These are phyloP conservation scores for Botrytis byssoidea DNA, from an alignment of 2,329 filamentous ascomycete genomes.

Conservation along the genomic window DNA sequence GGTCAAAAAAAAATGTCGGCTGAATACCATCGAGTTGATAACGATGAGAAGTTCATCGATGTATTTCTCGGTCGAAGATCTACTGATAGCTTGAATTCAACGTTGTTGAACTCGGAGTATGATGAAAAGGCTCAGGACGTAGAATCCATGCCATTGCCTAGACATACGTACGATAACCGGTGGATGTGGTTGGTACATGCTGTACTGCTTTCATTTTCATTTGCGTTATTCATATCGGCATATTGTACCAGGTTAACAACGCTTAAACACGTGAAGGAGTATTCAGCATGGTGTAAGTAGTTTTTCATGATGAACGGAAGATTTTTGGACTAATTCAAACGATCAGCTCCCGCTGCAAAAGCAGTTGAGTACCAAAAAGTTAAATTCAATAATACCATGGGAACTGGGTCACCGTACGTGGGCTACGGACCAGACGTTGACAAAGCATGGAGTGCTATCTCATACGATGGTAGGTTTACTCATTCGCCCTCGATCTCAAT, in stretches of 20 bases:
- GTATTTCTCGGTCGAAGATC: slow-evolving; percentile 28
- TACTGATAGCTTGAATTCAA: slow-evolving; percentile 27
- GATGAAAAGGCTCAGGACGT: slow-evolving; percentile 19
- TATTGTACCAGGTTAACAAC: slow-evolving; percentile 35
- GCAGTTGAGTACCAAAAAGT: slow-evolving; percentile 50
- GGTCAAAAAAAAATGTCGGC: slow-evolving; percentile 27
- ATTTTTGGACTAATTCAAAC: neutral
- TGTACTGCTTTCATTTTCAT: slow-evolving; percentile 32
- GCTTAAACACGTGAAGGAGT: slow-evolving; percentile 40
- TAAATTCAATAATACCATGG: slow-evolving; percentile 50
- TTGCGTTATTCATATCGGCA: slow-evolving; percentile 33
- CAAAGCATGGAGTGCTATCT: slow-evolving; percentile 55
- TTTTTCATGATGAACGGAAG: neutral
- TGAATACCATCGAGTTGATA: slow-evolving; percentile 33
- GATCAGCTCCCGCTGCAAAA: slow-evolving; percentile 47
- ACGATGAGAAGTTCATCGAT: slow-evolving; percentile 33
- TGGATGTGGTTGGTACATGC: slow-evolving; percentile 37
- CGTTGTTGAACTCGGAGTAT: slow-evolving; percentile 34
- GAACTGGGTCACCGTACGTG: slow-evolving; percentile 48
- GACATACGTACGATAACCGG: slow-evolving; percentile 21
- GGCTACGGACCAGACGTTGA: slow-evolving; percentile 57
- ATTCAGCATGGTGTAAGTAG: slow-evolving; percentile 48
- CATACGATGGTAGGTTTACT: slow-evolving; percentile 43
- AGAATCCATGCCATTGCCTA: neutral
- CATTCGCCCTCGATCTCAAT: no score